Evolutionary conservation across 2,329 filamentous ascomycete species (phyloP).

Genomic region (Chalaropsis thielavioides): DNA sequence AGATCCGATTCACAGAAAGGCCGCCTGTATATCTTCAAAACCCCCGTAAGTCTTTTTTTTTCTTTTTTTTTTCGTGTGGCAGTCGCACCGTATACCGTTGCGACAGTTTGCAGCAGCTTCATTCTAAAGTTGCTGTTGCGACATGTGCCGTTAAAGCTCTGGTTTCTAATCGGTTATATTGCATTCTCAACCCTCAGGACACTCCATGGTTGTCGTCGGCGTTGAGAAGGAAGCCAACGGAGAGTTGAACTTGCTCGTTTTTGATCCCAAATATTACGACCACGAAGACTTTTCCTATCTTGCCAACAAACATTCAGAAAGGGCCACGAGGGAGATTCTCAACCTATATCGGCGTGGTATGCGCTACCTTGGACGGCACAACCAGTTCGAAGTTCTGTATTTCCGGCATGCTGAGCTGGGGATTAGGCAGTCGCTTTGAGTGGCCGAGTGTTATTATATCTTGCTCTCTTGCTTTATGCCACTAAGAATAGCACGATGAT

Average conservation of each 20-base stretch:
- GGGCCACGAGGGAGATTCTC: constrained; percentile 37
- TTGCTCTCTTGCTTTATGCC: background rate
- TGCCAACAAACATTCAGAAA: background rate
- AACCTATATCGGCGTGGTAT: constrained; percentile 59
- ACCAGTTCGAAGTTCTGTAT: constrained; percentile 68
- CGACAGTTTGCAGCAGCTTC: no score
- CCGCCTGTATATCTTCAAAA: constrained; percentile 88
- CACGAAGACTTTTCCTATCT: constrained; percentile 9
- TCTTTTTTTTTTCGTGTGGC: no score
- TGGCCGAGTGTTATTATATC: background rate
- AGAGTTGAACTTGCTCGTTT: constrained; percentile 58
- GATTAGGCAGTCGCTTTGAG: constrained; percentile 21
- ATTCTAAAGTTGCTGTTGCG: no score
- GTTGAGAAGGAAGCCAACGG: constrained; percentile 57
- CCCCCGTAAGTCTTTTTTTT: constrained; percentile 35
- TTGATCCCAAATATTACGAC: constrained; percentile 47
- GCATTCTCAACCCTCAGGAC: constrained; percentile 35
- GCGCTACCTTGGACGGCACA: constrained; percentile 53
- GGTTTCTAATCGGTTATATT: background rate
- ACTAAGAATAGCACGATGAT: background rate
- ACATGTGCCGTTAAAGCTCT: background rate
- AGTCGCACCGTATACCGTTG: no score
- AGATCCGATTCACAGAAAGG: constrained; percentile 55
- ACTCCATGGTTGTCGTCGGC: constrained; percentile 82
- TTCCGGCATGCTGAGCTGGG: constrained; percentile 25